Conservation (phyloP, 129 eudicot species). For the Cynara cardunculus region DNA sequence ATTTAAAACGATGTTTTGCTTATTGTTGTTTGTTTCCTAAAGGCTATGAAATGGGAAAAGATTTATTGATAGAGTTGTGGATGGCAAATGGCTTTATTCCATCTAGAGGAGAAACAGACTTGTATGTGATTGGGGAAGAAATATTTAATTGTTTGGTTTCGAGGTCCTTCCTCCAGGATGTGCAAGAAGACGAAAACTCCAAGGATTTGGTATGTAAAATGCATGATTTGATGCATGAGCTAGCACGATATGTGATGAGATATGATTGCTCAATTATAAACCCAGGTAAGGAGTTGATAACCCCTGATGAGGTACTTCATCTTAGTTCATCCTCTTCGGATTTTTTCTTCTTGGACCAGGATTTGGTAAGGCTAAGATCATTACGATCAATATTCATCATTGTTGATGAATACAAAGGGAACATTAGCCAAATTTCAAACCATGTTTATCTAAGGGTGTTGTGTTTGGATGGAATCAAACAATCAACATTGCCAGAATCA, state of each 20-base stretch:
- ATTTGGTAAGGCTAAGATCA: background rate
- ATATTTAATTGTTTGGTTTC: constrained; percentile 26
- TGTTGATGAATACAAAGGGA: background rate
- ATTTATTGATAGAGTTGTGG: background rate
- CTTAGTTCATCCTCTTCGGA: constrained; percentile 8
- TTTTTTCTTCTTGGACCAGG: background rate
- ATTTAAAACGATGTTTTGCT: constrained; percentile 34
- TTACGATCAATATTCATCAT: constrained; percentile 13
- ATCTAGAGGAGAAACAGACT: constrained; percentile 40
- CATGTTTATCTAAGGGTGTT: constrained; percentile 14
- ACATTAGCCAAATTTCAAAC: constrained; percentile 4
- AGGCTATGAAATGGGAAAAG: background rate
- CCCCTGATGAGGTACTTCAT: constrained; percentile 11
- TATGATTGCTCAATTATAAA: background rate
- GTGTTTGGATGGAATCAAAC: background rate
- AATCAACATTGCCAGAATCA: constrained; percentile 4
- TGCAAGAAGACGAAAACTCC: background rate
- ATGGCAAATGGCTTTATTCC: constrained; percentile 8
- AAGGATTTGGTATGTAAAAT: constrained; percentile 22
- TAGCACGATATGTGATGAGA: constrained; percentile 9
- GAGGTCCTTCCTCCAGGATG: constrained; percentile 31
- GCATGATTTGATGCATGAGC: constrained; percentile 42
- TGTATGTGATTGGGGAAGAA: constrained; percentile 24
- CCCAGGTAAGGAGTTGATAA: background rate
- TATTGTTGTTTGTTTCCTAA: constrained; percentile 20